phyloP scores from a whole-genome alignment of 441 rosid species.

The Biscutella laevigata region DNA sequence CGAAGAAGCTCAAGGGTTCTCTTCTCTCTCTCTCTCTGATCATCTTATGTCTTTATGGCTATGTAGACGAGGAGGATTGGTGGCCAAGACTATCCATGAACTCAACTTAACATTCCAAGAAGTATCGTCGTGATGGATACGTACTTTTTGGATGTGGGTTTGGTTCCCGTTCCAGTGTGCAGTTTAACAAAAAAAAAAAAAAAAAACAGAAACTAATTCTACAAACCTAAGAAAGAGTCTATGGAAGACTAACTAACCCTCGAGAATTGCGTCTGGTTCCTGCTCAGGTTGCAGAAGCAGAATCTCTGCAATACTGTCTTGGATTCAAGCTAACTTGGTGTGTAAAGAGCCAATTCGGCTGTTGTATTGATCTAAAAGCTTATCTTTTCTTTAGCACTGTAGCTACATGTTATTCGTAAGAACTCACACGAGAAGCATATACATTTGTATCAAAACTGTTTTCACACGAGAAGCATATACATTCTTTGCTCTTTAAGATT shows the following conservation, averaged over 20 bases:
- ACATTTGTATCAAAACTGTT: slow-evolving; percentile 13
- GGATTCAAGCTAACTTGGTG: slow-evolving; percentile 18
- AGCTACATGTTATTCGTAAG: neutral
- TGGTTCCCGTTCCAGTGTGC: slow-evolving; percentile 20
- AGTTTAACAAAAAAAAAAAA: slow-evolving; percentile 20
- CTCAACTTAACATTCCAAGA: slow-evolving; percentile 72
- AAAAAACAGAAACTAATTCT: slow-evolving; percentile 23
- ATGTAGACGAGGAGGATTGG: slow-evolving; percentile 66
- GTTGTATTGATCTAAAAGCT: slow-evolving; percentile 19
- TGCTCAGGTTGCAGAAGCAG: neutral
- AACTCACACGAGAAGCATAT: slow-evolving; percentile 10
- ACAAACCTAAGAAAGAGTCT: slow-evolving; percentile 25
- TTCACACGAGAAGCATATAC: too few species aligned
- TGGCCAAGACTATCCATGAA: slow-evolving; percentile 75
- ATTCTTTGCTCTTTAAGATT: too few species aligned
- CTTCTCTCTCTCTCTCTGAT: neutral
- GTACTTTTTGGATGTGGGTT: slow-evolving; percentile 8
- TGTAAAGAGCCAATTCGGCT: slow-evolving; percentile 28
- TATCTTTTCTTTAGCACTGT: slow-evolving; percentile 3
- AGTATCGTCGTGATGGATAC: slow-evolving; percentile 34
- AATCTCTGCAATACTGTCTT: neutral
- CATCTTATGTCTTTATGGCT: slow-evolving; percentile 9
- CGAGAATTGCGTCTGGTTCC: slow-evolving; percentile 5
- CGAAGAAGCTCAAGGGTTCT: neutral
- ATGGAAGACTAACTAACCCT: slow-evolving; percentile 17